These are phyloP conservation scores for Echeveria elegans DNA, from an alignment of 164 flowering plant species.

Conservation along the genomic window DNA sequence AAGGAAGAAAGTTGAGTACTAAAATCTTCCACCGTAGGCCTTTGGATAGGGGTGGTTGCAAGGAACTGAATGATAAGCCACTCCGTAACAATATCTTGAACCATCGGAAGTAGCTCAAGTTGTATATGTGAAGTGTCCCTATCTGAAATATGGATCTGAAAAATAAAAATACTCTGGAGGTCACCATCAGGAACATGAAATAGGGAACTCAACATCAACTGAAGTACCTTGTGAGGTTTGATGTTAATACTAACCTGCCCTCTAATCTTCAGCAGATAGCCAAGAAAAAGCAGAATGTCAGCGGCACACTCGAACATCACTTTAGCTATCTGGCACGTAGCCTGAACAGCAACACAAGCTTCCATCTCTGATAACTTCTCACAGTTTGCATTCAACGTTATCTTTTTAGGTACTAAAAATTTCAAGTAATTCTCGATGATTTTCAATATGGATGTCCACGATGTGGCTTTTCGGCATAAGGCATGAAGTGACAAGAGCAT, in stretches of 20 bases:
- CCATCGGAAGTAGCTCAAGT: conserved; percentile 71
- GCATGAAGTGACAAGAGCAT: conserved; percentile 56
- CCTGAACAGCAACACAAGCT: conserved; percentile 44
- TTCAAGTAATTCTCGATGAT: conserved; percentile 54
- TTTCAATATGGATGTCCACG: conserved; percentile 64
- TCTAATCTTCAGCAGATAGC: conserved; percentile 51
- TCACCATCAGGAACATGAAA: neutral
- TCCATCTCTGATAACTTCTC: conserved; percentile 25
- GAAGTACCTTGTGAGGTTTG: neutral
- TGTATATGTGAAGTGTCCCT: conserved; percentile 56
- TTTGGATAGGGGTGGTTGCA: conserved; percentile 58
- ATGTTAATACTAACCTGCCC: conserved; percentile 47
- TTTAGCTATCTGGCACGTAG: conserved; percentile 74
- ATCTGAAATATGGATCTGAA: conserved; percentile 56
- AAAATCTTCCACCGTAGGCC: conserved; percentile 71
- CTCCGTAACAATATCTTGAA: conserved; percentile 58
- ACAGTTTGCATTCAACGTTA: conserved; percentile 22
- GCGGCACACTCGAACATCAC: conserved; percentile 76
- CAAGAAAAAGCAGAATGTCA: conserved; percentile 55
- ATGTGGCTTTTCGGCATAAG: conserved; percentile 44
- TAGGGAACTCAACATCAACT: neutral
- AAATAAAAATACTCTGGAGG: neutral
- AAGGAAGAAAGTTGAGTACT: conserved; percentile 80
- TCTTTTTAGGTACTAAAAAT: conserved; percentile 58
- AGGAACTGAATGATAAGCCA: conserved; percentile 74